Base-by-base conservation (phyloP, 2,329 filamentous ascomycete genomes). In the Thielaviopsis musarum region DNA sequence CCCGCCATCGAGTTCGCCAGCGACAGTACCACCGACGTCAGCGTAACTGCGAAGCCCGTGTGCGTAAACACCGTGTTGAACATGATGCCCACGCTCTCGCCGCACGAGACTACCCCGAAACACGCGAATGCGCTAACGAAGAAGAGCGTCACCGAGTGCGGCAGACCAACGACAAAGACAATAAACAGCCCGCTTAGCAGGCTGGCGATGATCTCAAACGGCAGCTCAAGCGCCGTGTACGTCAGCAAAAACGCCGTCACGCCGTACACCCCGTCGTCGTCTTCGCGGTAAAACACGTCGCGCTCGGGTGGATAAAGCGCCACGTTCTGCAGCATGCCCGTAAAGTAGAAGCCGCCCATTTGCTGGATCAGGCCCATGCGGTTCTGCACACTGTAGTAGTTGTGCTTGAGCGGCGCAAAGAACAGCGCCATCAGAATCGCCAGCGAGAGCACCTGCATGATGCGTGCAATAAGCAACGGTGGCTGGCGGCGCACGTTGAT, bases 261-360 rank as follows among this genome's bases (percentile, higher is more conserved):
- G 3, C 81, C 75, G 66, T 91, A 91, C 1, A 85, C 82, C 6
- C 80, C 78, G 68, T 91, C 87, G 62, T 84, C 84, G 65, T 87
- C 79, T 70, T 91, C 87, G 64, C 83, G 79, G 66, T 89, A 88
- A 68, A 89, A 90, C 0, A 89, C 85, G 60, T 88, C 84, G 3
- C 84, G 77, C 66, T 89, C 86, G 49, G 73, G 73, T 0, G 86
- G 86, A 66, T 89, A 89, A 7, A 87, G 76, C 2, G 85, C 84
- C 3, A 89, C 83, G 65, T 89, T 89, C 68, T 90, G 85, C 13
- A 90, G 75, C 85, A 90, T 88, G 28, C 86, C 86, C 1, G 87
- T 80, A 64, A 87, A 87, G 69, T 87, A 86, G 41, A 87, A 79
- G 0, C 85, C 82, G 1, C 82, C 79, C 30, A 89, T 76, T 66